phyloP scores from a whole-genome alignment of 1,284 basidiomycete genomes.

The Moniliophthora roreri region DNA sequence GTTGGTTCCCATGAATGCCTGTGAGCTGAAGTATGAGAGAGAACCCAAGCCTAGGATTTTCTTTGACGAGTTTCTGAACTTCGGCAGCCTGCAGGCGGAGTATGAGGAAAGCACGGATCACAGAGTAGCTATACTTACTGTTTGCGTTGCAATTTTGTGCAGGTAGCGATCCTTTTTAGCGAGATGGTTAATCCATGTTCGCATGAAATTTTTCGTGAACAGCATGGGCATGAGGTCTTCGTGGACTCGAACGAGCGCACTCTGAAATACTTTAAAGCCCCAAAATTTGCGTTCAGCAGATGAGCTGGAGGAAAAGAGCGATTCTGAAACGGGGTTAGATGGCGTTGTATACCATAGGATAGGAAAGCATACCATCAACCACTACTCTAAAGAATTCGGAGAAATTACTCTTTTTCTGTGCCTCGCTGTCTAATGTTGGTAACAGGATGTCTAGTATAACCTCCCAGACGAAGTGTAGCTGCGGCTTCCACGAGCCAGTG shows the following conservation, averaged over 20 bases:
- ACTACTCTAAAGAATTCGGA: conserved; percentile 89
- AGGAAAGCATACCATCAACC: conserved; percentile 73
- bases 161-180: conserved; percentile 85
- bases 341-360: conserved; percentile 6
- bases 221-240: conserved; percentile 77
- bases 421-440: conserved; percentile 38
- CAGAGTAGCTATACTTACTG: conserved; percentile 47
- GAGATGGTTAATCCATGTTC: conserved; percentile 95
- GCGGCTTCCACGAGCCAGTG: conserved; percentile 81
- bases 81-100: conserved; percentile 56
- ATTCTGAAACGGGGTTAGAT: conserved; percentile 52
- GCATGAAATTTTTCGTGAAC: conserved; percentile 96
- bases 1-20: conserved; percentile 81
- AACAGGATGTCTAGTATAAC: conserved; percentile 79
- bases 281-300: conserved; percentile 92
- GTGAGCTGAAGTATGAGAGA: conserved; percentile 86
- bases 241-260: conserved; percentile 71
- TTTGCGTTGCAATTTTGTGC: conserved; percentile 84
- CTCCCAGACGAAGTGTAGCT: conserved; percentile 93
- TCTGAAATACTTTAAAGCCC: conserved; percentile 93
- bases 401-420: conserved; percentile 63
- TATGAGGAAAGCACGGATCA: neutral
- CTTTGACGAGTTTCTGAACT: conserved; percentile 75
- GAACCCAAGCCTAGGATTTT: conserved; percentile 81
- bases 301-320: conserved; percentile 81